Evolutionary conservation across 345 rosid genomes (phyloP).

Genomic region (Dovyalis caffra): DNA sequence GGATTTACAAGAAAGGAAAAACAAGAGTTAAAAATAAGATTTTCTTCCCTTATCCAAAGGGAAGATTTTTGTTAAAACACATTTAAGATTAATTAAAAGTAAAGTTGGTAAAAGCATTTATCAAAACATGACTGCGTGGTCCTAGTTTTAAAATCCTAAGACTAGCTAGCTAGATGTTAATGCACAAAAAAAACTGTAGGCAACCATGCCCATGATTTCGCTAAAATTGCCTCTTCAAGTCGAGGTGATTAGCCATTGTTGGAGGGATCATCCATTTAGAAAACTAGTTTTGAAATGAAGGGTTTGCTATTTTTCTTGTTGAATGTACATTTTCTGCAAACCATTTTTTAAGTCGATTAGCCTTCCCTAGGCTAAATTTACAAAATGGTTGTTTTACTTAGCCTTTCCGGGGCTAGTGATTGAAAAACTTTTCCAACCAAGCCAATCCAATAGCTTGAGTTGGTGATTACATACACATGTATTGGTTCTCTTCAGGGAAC

Average conservation of each 20-base stretch:
- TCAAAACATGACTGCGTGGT: constrained; percentile 42
- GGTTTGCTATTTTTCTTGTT: constrained; percentile 42
- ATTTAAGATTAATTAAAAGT: constrained; percentile 15
- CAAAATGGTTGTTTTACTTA: constrained; percentile 33
- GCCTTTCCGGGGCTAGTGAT: constrained; percentile 29
- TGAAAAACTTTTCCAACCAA: constrained; percentile 27
- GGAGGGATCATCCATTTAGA: constrained; percentile 47
- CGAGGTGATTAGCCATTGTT: constrained; percentile 32
- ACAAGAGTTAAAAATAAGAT: constrained; percentile 17
- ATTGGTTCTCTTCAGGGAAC: constrained; percentile 49
- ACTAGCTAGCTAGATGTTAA: constrained; percentile 46
- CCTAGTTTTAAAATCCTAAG: constrained; percentile 65
- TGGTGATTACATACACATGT: constrained; percentile 27
- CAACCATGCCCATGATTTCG: constrained; percentile 29
- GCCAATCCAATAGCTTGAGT: constrained; percentile 45
- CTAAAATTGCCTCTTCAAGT: constrained; percentile 39
- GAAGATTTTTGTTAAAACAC: constrained; percentile 30
- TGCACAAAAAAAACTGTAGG: constrained; percentile 29
- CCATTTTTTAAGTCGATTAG: constrained; percentile 50
- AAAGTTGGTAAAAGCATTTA: constrained; percentile 20
- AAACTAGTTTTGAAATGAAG: constrained; percentile 25
- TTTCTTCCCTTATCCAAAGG: constrained; percentile 51
- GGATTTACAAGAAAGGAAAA: constrained; percentile 44
- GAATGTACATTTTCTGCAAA: constrained; percentile 55
- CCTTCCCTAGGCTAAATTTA: constrained; percentile 57